phyloP scores from a whole-genome alignment of 768 basidiomycete genomes.

The Boletus barrowsii region DNA sequence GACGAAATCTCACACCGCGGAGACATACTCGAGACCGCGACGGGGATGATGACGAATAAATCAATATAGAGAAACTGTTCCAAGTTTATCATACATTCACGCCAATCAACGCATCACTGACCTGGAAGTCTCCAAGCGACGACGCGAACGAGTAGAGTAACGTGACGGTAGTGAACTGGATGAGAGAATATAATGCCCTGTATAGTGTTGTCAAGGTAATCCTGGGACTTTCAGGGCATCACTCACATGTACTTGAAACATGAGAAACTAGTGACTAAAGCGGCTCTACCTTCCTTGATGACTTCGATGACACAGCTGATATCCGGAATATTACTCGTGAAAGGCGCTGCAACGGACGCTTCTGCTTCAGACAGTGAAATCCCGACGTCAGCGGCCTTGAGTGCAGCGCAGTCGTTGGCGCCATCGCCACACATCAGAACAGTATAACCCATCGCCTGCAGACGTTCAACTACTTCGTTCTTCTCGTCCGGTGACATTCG shows the following conservation, averaged over 20 bases:
- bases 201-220: slow-evolving; percentile 32
- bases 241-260: slow-evolving; percentile 99
- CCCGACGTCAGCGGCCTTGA: slow-evolving; percentile 98
- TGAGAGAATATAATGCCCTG: slow-evolving; percentile 97
- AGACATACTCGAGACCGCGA: slow-evolving; percentile 89
- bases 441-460: slow-evolving; percentile 91
- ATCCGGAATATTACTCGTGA: slow-evolving; percentile 91
- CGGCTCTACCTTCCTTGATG: slow-evolving; percentile 93
- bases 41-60: slow-evolving; percentile 94
- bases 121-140: slow-evolving; percentile 95
- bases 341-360: slow-evolving; percentile 97
- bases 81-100: slow-evolving; percentile 8
- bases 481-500: slow-evolving; percentile 99
- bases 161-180: slow-evolving; percentile 98
- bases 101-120: slow-evolving; percentile 31
- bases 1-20: not conserved
- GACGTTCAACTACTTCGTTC: slow-evolving; percentile 93
- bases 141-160: slow-evolving; percentile 95
- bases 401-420: slow-evolving; percentile 96
- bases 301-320: slow-evolving; percentile 95
- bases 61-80: slow-evolving; percentile 93
- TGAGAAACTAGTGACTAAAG: slow-evolving; percentile 95
- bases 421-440: slow-evolving; percentile 99
- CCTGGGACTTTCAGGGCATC: not conserved
- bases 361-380: slow-evolving; percentile 96